phyloP scores from a whole-genome alignment of 305 asterid species.

The Fraxinus dipetala region DNA sequence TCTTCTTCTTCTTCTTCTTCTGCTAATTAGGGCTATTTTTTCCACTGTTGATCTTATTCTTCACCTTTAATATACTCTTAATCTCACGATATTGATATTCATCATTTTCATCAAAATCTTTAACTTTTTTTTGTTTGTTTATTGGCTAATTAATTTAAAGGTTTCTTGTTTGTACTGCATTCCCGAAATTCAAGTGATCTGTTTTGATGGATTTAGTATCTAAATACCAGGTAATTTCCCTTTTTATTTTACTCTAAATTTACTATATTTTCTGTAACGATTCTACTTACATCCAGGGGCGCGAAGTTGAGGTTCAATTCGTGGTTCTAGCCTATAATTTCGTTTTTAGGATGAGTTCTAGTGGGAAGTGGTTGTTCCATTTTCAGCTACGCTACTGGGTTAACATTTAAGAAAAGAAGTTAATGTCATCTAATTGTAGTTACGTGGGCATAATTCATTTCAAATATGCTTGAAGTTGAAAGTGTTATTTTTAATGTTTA shows the following conservation, averaged over 20 bases:
- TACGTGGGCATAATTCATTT: background rate
- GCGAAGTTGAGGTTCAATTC: background rate
- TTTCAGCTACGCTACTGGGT: background rate
- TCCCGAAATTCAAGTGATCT: slow-evolving; percentile 29
- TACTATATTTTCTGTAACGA: background rate
- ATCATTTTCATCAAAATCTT: background rate
- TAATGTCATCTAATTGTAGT: background rate
- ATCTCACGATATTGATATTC: background rate
- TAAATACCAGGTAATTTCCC: slow-evolving; percentile 53
- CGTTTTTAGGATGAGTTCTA: background rate
- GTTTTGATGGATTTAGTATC: slow-evolving; percentile 62
- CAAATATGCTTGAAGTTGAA: background rate
- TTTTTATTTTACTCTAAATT: background rate
- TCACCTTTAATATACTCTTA: background rate
- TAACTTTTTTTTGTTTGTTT: slow-evolving; percentile 9
- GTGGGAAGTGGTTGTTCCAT: background rate
- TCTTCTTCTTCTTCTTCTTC: background rate
- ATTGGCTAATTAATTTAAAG: background rate
- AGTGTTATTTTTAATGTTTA: background rate
- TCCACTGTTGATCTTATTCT: background rate
- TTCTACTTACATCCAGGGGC: background rate
- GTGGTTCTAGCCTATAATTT: background rate
- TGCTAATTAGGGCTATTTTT: background rate
- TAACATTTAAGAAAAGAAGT: background rate
- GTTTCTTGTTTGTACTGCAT: slow-evolving; percentile 21